phyloP scores from a whole-genome alignment of 2,329 filamentous ascomycete species.

The Trichophyton benhamiae region DNA sequence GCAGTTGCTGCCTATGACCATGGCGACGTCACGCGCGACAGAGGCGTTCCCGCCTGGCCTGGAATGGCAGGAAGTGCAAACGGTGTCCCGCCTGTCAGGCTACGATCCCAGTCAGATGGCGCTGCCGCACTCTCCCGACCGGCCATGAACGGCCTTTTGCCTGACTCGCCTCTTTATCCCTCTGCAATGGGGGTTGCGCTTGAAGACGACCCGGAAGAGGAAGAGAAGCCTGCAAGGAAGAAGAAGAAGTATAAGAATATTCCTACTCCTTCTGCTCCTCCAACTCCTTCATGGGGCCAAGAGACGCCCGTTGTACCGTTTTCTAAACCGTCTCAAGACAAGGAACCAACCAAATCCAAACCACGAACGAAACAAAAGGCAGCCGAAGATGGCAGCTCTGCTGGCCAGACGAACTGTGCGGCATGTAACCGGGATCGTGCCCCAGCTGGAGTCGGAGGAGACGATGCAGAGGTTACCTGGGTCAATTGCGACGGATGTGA shows the following conservation, averaged over 20 bases:
- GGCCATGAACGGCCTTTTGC: constrained; percentile 20
- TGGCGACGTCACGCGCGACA: neutral
- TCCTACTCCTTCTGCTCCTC: no score
- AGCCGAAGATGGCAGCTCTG: constrained; percentile 13
- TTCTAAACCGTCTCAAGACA: neutral
- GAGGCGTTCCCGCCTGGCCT: neutral
- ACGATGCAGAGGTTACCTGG: constrained; percentile 47
- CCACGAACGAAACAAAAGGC: constrained; percentile 3
- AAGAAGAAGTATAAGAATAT: neutral
- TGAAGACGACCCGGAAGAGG: constrained; percentile 10
- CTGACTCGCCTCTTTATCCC: neutral
- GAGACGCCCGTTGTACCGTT: neutral
- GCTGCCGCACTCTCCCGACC: constrained; percentile 29
- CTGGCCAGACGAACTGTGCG: constrained; percentile 40
- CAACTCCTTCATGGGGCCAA: neutral
- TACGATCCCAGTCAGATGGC: constrained; percentile 33
- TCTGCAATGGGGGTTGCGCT: constrained; percentile 8
- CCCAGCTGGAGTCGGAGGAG: constrained; percentile 33
- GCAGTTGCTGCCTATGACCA: neutral
- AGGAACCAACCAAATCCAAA: neutral
- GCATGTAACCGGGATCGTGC: constrained; percentile 45
- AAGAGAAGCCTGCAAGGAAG: constrained; percentile 6
- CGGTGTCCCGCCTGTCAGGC: constrained; percentile 20
- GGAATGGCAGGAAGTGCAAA: constrained; percentile 7
- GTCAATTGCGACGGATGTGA: constrained; percentile 58